Evolutionary conservation across 768 basidiomycete genomes (phyloP).

Genomic region (Royoungia palumana): DNA sequence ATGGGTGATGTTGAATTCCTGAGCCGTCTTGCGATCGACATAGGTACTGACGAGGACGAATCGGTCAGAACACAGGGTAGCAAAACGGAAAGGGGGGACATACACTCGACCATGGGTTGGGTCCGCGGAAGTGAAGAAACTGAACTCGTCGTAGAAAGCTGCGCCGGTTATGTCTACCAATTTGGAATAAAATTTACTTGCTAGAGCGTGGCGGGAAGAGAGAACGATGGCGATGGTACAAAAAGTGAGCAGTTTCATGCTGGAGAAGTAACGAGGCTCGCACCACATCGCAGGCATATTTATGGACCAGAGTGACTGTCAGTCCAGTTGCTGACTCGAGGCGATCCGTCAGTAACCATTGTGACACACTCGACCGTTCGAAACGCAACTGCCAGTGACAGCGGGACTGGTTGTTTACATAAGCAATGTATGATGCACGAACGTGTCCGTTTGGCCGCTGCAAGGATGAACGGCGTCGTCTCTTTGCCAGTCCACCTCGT

Average conservation of each 20-base stretch:
- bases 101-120: slow-evolving; percentile 70
- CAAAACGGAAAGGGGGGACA: slow-evolving; percentile 12
- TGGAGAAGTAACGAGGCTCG: slow-evolving; percentile 7
- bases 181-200: slow-evolving; percentile 8
- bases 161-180: slow-evolving; percentile 44
- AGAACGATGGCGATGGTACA: not conserved
- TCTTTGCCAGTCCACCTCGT: slow-evolving; percentile 59
- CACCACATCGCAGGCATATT: not conserved
- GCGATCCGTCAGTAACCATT: too few relatives aligned
- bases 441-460: too few relatives aligned
- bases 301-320: not conserved
- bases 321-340: not conserved
- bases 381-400: too few relatives aligned
- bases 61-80: not conserved
- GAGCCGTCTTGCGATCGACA: slow-evolving; percentile 24
- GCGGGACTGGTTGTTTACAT: not conserved
- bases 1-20: slow-evolving; percentile 30
- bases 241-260: slow-evolving; percentile 6
- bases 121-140: slow-evolving; percentile 48
- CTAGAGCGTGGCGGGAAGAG: not conserved
- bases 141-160: slow-evolving; percentile 49
- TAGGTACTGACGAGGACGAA: slow-evolving; percentile 20
- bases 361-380: too few relatives aligned
- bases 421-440: not conserved
- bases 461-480: slow-evolving; percentile 36